phyloP scores from a whole-genome alignment of 1,284 basidiomycete species.

The Singerocomus inundabilis region DNA sequence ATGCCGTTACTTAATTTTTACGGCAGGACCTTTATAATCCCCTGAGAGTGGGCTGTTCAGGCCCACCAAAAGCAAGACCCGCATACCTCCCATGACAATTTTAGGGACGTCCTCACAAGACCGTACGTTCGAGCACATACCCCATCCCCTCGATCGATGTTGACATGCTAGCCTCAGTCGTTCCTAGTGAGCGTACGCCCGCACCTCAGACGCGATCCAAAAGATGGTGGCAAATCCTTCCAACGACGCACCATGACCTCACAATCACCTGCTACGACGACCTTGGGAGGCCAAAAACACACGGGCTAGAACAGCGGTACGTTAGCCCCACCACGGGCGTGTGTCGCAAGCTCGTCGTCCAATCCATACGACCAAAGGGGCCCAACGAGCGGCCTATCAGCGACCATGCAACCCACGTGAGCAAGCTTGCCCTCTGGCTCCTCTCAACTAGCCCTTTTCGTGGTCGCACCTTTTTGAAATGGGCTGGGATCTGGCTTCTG shows the following conservation, averaged over 20 bases:
- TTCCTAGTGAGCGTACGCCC: background rate
- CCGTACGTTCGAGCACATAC: background rate
- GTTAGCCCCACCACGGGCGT: constrained; percentile 19
- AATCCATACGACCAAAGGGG: constrained; percentile 7
- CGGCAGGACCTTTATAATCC: background rate
- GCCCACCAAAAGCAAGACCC: background rate
- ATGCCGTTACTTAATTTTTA: background rate
- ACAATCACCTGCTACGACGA: constrained; percentile 8
- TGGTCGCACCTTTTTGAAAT: background rate
- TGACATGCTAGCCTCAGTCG: background rate
- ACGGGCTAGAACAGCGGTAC: constrained; percentile 19
- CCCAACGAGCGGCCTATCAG: constrained; percentile 6
- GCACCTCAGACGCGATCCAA: background rate
- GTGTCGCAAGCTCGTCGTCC: constrained; percentile 15
- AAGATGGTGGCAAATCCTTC: background rate
- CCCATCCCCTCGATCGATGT: background rate
- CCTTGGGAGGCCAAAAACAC: constrained; percentile 2
- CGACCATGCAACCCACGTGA: constrained; percentile 2
- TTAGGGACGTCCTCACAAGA: background rate
- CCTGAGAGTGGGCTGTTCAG: background rate
- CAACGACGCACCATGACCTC: background rate
- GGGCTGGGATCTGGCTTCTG: constrained; percentile 6
- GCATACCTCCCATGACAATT: background rate
- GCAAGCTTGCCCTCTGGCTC: constrained; percentile 21
- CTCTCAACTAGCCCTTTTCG: constrained; percentile 3